Percentiles rank a stretch among this genome's conserved stretches.
phyloP scores from a whole-genome alignment of 495 filamentous ascomycete genomes.

The Chaetomium cochliodes region DNA sequence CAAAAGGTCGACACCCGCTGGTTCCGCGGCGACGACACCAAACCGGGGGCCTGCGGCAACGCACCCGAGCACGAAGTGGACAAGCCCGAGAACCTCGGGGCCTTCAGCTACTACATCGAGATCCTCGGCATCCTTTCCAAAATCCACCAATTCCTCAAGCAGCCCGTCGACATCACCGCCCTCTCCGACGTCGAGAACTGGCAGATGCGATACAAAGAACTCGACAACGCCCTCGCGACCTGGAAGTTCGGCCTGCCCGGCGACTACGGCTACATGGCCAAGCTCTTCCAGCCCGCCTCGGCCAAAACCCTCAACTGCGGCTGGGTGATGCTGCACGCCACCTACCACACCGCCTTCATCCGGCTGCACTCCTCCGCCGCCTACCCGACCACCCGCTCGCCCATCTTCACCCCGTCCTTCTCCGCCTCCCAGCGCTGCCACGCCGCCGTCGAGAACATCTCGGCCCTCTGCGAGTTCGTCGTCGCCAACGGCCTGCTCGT shows the following conservation, averaged over 20 bases:
- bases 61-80: conserved; percentile 61
- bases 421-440: conserved; percentile 78
- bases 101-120: conserved; percentile 83
- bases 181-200: conserved; percentile 82
- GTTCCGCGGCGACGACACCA: conserved; percentile 60
- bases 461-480: conserved; percentile 71
- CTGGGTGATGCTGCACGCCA: conserved; percentile 88
- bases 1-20: conserved; percentile 79
- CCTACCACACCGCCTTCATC: conserved; percentile 73
- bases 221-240: conserved; percentile 70
- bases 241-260: conserved; percentile 82
- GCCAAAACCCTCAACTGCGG: conserved; percentile 69
- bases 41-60: conserved; percentile 19
- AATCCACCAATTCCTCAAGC: conserved; percentile 81
- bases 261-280: conserved; percentile 77
- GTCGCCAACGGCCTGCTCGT: conserved; percentile 67
- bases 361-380: conserved; percentile 89
- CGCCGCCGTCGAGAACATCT: conserved; percentile 78
- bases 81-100: conserved; percentile 76
- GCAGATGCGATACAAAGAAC: conserved; percentile 80
- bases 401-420: conserved; percentile 82
- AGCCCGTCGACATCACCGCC: conserved; percentile 81
- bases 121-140: conserved; percentile 80
- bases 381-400: conserved; percentile 81
- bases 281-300: conserved; percentile 64